Evolutionary conservation across 805 yeast genomes (phyloP), one percentile per base, ranked within the genome.

Genomic region (Saccharomycopsis oosterbeekiorum): DNA sequence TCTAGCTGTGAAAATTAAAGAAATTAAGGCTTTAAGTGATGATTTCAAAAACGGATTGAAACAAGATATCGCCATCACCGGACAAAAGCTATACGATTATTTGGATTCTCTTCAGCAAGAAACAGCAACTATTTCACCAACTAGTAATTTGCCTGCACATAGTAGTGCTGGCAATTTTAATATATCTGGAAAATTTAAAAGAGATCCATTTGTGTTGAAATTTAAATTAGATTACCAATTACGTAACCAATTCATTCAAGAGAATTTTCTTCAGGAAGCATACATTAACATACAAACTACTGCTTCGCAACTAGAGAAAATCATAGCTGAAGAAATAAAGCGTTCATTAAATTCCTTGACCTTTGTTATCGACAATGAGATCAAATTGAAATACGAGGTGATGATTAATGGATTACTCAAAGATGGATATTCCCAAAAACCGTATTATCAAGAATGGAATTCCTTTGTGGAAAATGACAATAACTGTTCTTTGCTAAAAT

Each of bases 361-460:
- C 55, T 73, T 75, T 47, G 71, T 82, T 58, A 77, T 86, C 34
- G 80, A 78, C 65, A 70, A 78, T 1, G 88, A 85, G 69, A 76
- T 83, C 36, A 63, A 56, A 21, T 12, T 55, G 15, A 51, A 42
- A 8, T 63, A 58, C 34, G 76, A 80, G 55, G 75, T 79, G 62
- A 75, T 84, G 68, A 75, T 84, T 47, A 82, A 82, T 58, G 84
- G 80, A 66, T 74, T 86, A 57, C 70, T 74, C 59, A 74, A 73
- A 61, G 76, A 79, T 62, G 75, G 84, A 66, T 77, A 80, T 71
- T 68, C 81, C 67, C 70, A 78, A 67, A 84, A 84, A 66, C 86
- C 84, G 57, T 78, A 83, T n/a, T 79, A 78, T 51, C 73, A 80
- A 64, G 92, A 86, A 70, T 86, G 90, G 90, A 88, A 85, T 68